Base-by-base conservation (phyloP, 2,329 filamentous ascomycete species). In the Monosporascus ibericus region DNA sequence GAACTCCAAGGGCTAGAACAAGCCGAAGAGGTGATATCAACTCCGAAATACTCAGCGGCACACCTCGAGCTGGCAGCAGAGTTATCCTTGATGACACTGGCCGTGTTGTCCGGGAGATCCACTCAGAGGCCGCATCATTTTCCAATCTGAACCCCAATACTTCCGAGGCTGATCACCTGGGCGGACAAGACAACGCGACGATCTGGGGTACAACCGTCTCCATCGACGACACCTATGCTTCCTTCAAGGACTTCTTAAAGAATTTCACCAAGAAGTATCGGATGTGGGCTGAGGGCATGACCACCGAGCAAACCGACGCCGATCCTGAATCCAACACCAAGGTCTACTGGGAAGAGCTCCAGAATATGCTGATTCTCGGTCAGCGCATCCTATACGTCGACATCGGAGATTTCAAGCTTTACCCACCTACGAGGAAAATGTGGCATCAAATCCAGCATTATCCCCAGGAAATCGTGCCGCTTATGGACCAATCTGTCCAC, bases 191-290 rank as follows among this genome's bases (percentile, higher is more conserved):
- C 39, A 86, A 87, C 52, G 85, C 87, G 60, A 83, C 95, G 53
- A 92, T 99, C 58, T 99, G 94, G 94, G 94, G 94, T 69, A 99
- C 94, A 44, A 97, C 95, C 39, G 89, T 99, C 48, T 96, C 92
- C 5, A 87, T 99, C 50, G 84, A 90, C 55, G 92, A 97, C 68
- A 91, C 90, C 0, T 88, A 95, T 69, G 82, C 85, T 49, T 79
- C 86, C 0, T 95, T 96, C 76, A 92, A 94, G 65, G 91, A 94
- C 58, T 99, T 99, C 65, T 75, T 99, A 27, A 84, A 85, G 66
- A 95, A 95, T 68, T 99, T 94, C 63, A 90, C 91, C 55, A 86
- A 84, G 60, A 96, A 96, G 71, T 97, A 99, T 66, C 89, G 94
- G 57, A 83, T 97, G 81, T 94, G 92, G 74, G 82, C 84, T 22